Percentiles rank a stretch among this genome's conserved stretches.
Conservation (phyloP, 805 yeast species). For the Candida jianshihensis region DNA sequence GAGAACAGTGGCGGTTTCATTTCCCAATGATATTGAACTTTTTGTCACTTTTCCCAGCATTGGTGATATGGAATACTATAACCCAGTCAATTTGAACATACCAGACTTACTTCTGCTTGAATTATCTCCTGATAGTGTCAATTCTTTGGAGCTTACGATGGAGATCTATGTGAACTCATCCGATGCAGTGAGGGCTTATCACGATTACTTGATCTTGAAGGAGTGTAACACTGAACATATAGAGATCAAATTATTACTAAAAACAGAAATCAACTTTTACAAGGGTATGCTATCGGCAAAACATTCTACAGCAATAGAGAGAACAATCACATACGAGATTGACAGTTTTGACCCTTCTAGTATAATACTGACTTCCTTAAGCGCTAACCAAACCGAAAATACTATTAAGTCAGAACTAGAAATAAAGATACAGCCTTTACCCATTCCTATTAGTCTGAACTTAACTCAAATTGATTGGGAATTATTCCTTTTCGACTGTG, state of each 20-base stretch:
- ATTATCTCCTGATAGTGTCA: conserved; percentile 7
- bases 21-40: conserved; percentile 5
- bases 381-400: neutral
- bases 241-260: conserved; percentile 2
- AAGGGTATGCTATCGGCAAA: neutral
- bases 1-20: conserved; percentile 5
- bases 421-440: neutral
- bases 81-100: conserved; percentile 4
- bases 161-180: conserved; percentile 6
- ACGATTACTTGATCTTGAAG: conserved; percentile 3
- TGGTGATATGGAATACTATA: conserved; percentile 3
- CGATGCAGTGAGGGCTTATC: conserved; percentile 5
- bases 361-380: neutral
- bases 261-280: conserved; percentile 4
- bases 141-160: conserved; percentile 3
- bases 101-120: conserved; percentile 6
- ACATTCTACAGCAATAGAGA: neutral
- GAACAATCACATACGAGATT: neutral
- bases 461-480: conserved; percentile 15
- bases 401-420: neutral
- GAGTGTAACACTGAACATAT: conserved; percentile 1
- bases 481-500: conserved; percentile 12
- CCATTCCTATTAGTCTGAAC: neutral
- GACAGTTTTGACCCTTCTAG: neutral
- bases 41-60: conserved; percentile 9